phyloP scores from a whole-genome alignment of 2,329 filamentous ascomycete genomes.

The Phyllosticta citriasiana region DNA sequence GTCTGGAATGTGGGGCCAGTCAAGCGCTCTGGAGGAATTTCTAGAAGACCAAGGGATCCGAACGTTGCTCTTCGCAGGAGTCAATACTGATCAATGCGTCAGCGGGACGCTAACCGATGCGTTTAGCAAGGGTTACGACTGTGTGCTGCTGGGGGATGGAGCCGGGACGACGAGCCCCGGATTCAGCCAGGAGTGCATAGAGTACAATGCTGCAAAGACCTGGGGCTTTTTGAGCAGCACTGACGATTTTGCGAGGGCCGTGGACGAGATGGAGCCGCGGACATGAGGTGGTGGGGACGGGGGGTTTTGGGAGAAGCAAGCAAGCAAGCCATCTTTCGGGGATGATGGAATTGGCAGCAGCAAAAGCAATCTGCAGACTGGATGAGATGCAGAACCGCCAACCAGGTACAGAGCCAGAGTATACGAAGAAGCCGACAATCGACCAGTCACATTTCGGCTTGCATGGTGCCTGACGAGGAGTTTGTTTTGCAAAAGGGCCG shows the following conservation, averaged over 20 bases:
- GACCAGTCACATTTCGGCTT: neutral
- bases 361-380: neutral
- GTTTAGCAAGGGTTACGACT: slow-evolving; percentile 35
- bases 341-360: neutral
- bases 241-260: slow-evolving; percentile 21
- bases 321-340: neutral
- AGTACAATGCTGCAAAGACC: slow-evolving; percentile 31
- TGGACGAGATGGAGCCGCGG: slow-evolving; percentile 11
- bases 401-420: neutral
- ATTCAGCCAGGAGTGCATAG: slow-evolving; percentile 30
- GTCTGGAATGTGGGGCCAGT: slow-evolving; percentile 30
- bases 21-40: slow-evolving; percentile 23
- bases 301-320: neutral
- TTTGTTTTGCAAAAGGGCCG: no score
- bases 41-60: slow-evolving; percentile 28
- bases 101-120: slow-evolving; percentile 32
- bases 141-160: slow-evolving; percentile 31
- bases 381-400: neutral
- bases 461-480: neutral
- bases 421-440: neutral
- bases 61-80: slow-evolving; percentile 32
- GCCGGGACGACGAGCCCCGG: slow-evolving; percentile 30
- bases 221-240: slow-evolving; percentile 32
- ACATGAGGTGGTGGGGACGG: neutral
- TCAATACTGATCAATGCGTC: slow-evolving; percentile 36